phyloP scores from a whole-genome alignment of 345 rosid genomes.

The Lepidium aucheri region DNA sequence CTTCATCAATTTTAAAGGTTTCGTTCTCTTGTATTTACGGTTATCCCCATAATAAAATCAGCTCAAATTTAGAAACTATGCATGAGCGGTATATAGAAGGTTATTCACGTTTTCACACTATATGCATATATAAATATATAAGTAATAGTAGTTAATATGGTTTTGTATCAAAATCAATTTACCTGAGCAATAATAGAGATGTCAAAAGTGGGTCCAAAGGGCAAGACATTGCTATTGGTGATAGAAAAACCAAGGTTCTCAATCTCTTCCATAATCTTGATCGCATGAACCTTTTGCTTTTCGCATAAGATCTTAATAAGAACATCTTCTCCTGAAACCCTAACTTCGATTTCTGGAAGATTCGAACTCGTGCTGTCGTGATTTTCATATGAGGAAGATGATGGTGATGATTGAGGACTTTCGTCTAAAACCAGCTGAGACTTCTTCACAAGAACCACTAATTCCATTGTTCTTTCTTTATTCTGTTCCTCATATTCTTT shows the following conservation, averaged over 20 bases:
- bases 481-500: slow-evolving; percentile 63
- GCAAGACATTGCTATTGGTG: slow-evolving; percentile 50
- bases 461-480: slow-evolving; percentile 52
- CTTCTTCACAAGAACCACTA: slow-evolving; percentile 65
- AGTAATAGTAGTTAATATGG: too few relatives aligned
- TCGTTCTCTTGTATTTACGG: too few relatives aligned
- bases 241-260: slow-evolving; percentile 52
- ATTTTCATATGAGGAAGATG: slow-evolving; percentile 21
- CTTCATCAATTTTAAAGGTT: too few relatives aligned
- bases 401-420: slow-evolving; percentile 24
- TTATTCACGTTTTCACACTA: too few relatives aligned
- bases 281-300: slow-evolving; percentile 54
- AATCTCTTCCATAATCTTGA: slow-evolving; percentile 52
- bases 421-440: slow-evolving; percentile 45
- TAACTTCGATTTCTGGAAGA: slow-evolving; percentile 78
- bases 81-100: too few relatives aligned
- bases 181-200: slow-evolving; percentile 73
- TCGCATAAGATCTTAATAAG: slow-evolving; percentile 71
- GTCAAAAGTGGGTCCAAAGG: slow-evolving; percentile 70
- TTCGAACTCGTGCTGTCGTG: slow-evolving; percentile 18
- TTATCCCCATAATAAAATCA: too few relatives aligned
- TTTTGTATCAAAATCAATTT: not conserved
- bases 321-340: slow-evolving; percentile 55
- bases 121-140: too few relatives aligned
- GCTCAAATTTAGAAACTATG: too few relatives aligned